Evolutionary conservation across 345 rosid species (phyloP), one percentile per base, ranked within the genome.

Genomic region (Salix viminalis): DNA sequence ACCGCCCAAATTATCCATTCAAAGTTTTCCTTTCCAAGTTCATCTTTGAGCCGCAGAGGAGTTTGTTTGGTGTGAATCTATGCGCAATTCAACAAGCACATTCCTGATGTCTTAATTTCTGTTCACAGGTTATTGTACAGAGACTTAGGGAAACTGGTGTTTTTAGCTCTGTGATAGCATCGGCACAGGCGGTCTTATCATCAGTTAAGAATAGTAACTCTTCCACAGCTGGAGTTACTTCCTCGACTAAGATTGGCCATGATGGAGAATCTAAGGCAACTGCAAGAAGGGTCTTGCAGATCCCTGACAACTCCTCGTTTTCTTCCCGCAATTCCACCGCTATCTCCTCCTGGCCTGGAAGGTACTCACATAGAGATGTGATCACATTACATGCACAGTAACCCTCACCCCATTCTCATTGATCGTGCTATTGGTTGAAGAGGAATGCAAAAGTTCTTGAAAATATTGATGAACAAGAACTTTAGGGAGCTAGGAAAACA

Each of bases 121-220:
- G 65, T 72, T 75, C 26, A 12, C 90, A 96, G 99, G 91, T 81
- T 62, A 88, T 93, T 75, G 79, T 88, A 60, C 93, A 93, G 86
- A 92, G 83, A 75, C 88, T 93, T 41, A 81, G 86, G 79, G 97
- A 95, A 82, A 83, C 97, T 14, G 97, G 97, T 67, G 85, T 89
- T 50, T 91, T 88, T 72, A 82, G 76, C 78, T 83, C 89, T 15
- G 89, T 84, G 23, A 84, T 93, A 76, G 87, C 88, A 32, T 84
- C 90, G 41, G 86, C 91, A 15, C 79, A 75, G 65, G 79, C 70
- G 71, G 84, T 76, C 61, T 71, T 71, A 62, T 78, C 87, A 39
- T 82, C 85, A 3, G 81, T 86, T 69, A 84, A 82, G 26, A 80
- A 75, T 70, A 83, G 85, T 68, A 88, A 83, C 82, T 75, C 83